phyloP scores from a whole-genome alignment of 208 protist genomes.

The Herpetomonas samuelpessoai region DNA sequence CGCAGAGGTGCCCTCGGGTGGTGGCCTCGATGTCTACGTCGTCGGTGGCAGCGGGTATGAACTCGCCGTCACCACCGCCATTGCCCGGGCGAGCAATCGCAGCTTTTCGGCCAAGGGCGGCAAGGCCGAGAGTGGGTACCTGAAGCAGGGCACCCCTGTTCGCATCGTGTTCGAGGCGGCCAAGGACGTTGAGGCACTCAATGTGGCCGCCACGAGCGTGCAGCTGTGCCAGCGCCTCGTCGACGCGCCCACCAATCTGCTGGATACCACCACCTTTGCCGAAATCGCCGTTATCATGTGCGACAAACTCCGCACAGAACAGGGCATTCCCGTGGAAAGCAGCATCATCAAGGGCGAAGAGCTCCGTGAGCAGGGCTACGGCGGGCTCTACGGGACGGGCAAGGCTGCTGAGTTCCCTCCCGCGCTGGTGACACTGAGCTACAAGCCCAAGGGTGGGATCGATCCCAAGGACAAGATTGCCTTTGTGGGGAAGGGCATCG shows the following conservation, averaged over 20 bases:
- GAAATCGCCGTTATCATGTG: conserved; percentile 57
- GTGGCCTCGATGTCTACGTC: conserved; percentile 55
- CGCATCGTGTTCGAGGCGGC: conserved; percentile 42
- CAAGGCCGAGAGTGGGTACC: conserved; percentile 37
- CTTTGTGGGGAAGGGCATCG: conserved; percentile 91
- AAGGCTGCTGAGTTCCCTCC: conserved; percentile 86
- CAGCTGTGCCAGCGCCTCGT: conserved; percentile 84
- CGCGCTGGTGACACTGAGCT: conserved; percentile 73
- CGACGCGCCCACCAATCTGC: conserved; percentile 78
- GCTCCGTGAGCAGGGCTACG: conserved; percentile 80
- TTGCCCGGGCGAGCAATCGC: conserved; percentile 50
- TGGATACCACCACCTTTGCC: conserved; percentile 83
- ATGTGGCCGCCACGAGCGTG: conserved; percentile 36
- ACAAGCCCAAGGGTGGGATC: conserved; percentile 54
- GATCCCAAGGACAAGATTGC: conserved; percentile 57
- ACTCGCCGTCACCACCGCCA: conserved; percentile 37
- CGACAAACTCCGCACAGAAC: conserved; percentile 27
- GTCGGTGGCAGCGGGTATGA: conserved; percentile 29
- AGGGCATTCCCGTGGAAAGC: conserved; percentile 26
- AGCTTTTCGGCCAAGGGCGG: conserved; percentile 72
- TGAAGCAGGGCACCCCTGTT: conserved; percentile 23
- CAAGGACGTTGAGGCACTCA: conserved; percentile 12
- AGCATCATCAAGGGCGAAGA: conserved; percentile 71
- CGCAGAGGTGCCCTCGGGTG: conserved; percentile 7
- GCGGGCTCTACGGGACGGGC: conserved; percentile 76